A percentile compares a stretch with the other conserved stretches of the same genome.
Evolutionary conservation across 1,139 yeast species (phyloP).

Genomic region (Tardiomyces digboiensis): DNA sequence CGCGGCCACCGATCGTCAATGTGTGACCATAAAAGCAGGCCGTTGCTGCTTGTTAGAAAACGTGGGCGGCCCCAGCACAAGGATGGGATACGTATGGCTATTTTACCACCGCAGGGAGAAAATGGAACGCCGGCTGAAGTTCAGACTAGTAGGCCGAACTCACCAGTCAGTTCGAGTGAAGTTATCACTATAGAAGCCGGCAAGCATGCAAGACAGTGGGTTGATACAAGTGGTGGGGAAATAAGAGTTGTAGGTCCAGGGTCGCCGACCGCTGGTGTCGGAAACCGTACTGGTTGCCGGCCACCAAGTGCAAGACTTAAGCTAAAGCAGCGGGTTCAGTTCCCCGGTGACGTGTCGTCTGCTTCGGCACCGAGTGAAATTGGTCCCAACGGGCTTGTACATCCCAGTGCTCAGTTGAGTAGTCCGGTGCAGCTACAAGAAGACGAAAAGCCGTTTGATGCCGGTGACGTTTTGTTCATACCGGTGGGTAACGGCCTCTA

Average conservation of each 20-base stretch:
- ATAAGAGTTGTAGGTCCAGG: conserved; percentile 11
- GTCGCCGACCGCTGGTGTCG: background rate
- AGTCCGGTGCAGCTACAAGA: conserved; percentile 2
- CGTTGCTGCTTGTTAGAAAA: conserved; percentile 76
- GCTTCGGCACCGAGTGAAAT: background rate
- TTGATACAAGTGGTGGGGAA: conserved; percentile 17
- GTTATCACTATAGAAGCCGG: conserved; percentile 16
- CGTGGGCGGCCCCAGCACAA: conserved; percentile 61
- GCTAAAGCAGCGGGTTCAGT: background rate
- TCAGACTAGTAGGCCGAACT: background rate
- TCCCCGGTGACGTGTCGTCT: conserved; percentile 1
- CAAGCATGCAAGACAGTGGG: conserved; percentile 15
- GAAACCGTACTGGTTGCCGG: conserved; percentile 6
- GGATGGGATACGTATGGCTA: conserved; percentile 11
- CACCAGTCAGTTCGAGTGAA: conserved; percentile 2
- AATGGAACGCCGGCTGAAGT: background rate
- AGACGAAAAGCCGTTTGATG: conserved; percentile 9
- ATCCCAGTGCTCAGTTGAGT: background rate
- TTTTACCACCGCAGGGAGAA: conserved; percentile 1
- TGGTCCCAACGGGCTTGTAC: background rate
- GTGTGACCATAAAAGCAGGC: conserved; percentile 74
- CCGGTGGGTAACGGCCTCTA: conserved; percentile 28
- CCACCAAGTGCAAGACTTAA: conserved; percentile 4
- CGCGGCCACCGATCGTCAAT: conserved; percentile 88
- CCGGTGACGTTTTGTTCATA: conserved; percentile 20